Conservation (phyloP, 345 rosid genomes). For the Acer campestre region DNA sequence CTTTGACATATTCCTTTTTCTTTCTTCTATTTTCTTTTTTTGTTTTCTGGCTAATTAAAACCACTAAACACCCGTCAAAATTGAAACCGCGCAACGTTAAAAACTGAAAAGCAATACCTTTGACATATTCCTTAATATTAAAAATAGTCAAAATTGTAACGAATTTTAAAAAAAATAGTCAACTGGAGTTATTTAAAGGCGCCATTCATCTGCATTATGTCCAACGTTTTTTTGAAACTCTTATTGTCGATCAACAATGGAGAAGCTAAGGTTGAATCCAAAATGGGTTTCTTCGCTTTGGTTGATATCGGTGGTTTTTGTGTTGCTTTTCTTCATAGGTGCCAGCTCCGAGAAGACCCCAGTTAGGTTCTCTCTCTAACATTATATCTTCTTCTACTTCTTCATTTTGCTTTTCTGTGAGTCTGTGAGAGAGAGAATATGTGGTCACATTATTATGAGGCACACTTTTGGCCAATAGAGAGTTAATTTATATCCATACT, state of each 20-base stretch:
- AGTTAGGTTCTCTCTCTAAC: slow-evolving; percentile 32
- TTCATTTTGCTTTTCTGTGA: too few species aligned
- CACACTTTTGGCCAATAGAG: too few species aligned
- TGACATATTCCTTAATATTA: not conserved
- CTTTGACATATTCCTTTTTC: too few species aligned
- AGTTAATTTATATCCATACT: too few species aligned
- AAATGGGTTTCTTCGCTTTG: slow-evolving; percentile 1
- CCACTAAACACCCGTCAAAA: not conserved
- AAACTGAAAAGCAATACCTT: slow-evolving; percentile 2
- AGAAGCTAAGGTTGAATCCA: slow-evolving; percentile 10
- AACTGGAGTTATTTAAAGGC: not conserved
- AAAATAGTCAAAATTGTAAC: slow-evolving; percentile 8
- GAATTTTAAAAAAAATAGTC: not conserved
- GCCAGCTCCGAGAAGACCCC: slow-evolving; percentile 24
- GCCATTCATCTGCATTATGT: slow-evolving; percentile 15
- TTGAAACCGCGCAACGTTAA: not conserved
- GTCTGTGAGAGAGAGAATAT: too few species aligned
- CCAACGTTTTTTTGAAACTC: not conserved
- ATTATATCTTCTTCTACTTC: too few species aligned
- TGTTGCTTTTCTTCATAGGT: slow-evolving; percentile 9
- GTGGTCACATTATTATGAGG: too few species aligned
- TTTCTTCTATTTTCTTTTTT: not conserved
- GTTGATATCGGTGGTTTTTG: not conserved
- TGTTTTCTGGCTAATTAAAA: not conserved
- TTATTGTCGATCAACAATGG: slow-evolving; percentile 14